phyloP scores from a whole-genome alignment of 2,329 filamentous ascomycete species.

The Cordyceps farinosa region DNA sequence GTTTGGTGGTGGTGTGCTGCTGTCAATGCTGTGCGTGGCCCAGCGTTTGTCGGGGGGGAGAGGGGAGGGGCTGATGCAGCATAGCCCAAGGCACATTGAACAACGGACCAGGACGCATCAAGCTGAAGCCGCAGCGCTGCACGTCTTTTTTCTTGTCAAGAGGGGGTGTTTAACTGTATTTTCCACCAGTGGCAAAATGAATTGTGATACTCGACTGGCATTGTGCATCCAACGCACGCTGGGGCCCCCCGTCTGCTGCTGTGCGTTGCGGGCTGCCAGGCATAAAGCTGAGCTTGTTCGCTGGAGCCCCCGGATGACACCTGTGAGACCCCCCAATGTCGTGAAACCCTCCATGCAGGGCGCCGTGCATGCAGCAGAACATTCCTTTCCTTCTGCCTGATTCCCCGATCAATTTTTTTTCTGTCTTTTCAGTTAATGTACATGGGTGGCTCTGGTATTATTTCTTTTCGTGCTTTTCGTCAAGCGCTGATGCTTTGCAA shows the following conservation, averaged over 20 bases:
- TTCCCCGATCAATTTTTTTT: too few relatives aligned
- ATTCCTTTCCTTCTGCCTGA: not conserved
- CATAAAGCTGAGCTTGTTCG: slow-evolving; percentile 15
- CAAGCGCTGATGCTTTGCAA: slow-evolving; percentile 7
- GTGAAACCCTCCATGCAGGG: slow-evolving; percentile 2
- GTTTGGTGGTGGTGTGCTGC: not conserved
- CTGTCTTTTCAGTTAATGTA: too few relatives aligned
- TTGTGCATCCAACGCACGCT: not conserved
- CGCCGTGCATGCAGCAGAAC: slow-evolving; percentile 2
- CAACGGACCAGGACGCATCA: not conserved
- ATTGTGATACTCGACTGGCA: not conserved
- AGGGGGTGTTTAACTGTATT: not conserved
- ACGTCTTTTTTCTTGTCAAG: not conserved
- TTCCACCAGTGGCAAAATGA: not conserved
- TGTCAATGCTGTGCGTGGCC: not conserved
- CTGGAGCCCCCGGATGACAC: not conserved
- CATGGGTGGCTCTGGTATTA: too few relatives aligned
- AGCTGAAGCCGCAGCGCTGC: not conserved
- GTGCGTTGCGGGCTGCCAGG: slow-evolving; percentile 1
- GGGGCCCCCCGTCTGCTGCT: not conserved
- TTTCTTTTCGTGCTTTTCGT: too few relatives aligned
- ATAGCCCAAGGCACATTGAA: not conserved
- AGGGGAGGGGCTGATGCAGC: not conserved
- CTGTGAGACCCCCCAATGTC: not conserved
- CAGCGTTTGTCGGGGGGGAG: too few relatives aligned